Evolutionary conservation across 2,329 filamentous ascomycete genomes (phyloP).

Genomic region (Sarocladium oryzae): DNA sequence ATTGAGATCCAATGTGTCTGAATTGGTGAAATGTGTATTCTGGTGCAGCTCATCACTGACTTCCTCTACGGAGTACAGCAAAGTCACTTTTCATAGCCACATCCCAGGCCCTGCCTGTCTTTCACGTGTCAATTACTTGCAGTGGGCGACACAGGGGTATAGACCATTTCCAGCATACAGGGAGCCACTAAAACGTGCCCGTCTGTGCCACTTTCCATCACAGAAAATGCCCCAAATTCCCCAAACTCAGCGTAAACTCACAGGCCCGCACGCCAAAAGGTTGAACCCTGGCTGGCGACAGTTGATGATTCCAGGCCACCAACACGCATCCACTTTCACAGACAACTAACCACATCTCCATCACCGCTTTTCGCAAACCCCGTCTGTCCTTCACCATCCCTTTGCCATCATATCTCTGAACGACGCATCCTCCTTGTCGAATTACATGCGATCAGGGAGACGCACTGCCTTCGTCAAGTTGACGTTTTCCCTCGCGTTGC

Average conservation of each 20-base stretch:
- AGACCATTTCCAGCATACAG: not conserved
- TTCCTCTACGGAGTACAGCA: too few species aligned
- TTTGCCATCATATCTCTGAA: not conserved
- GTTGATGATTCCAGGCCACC: conserved; percentile 2
- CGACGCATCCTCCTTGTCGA: not conserved
- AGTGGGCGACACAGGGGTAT: not conserved
- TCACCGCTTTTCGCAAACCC: conserved; percentile 6
- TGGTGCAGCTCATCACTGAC: not conserved
- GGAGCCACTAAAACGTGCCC: not conserved
- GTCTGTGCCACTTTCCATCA: not conserved
- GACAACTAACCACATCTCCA: conserved; percentile 5
- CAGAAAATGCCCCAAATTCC: not conserved
- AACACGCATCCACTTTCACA: conserved; percentile 1
- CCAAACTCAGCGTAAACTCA: not conserved
- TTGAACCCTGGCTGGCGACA: conserved; percentile 9
- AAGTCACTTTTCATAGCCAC: too few species aligned
- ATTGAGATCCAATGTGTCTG: not conserved
- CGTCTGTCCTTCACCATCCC: not conserved
- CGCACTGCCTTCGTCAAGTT: not conserved
- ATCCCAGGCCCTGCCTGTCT: not conserved
- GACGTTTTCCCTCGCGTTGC: not conserved
- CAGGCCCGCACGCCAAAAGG: not conserved
- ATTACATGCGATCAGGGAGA: not conserved
- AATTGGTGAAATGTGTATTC: not conserved
- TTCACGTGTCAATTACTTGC: conserved; percentile 4